Conservation (phyloP, 106 monocot species). For the Dioscorea dumetorum region DNA sequence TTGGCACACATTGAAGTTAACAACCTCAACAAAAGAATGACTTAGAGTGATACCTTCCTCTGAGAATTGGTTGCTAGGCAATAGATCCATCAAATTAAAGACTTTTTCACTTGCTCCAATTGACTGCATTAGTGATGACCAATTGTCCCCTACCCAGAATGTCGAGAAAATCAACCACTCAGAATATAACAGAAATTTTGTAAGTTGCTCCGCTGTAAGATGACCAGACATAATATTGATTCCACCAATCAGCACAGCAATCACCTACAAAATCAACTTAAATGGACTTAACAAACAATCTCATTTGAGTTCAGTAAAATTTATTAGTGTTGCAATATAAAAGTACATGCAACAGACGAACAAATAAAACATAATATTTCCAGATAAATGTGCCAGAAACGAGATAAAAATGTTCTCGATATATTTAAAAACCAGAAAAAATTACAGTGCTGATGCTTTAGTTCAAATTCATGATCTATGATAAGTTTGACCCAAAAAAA, state of each 20-base stretch:
- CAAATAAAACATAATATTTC: too few relatives aligned
- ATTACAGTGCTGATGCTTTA: too few relatives aligned
- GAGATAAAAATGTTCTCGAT: too few relatives aligned
- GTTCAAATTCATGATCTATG: too few relatives aligned
- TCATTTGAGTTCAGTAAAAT: too few relatives aligned
- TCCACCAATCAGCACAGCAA: conserved; percentile 91
- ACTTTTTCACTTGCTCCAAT: conserved; percentile 95
- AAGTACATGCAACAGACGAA: too few relatives aligned
- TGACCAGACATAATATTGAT: conserved; percentile 73
- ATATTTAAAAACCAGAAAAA: too few relatives aligned
- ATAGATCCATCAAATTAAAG: conserved; percentile 81
- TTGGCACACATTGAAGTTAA: too few relatives aligned
- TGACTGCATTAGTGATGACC: conserved; percentile 91
- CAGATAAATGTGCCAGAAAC: too few relatives aligned
- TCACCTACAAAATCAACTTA: conserved; percentile 38
- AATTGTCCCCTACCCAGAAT: conserved; percentile 92
- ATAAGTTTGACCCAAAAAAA: too few relatives aligned
- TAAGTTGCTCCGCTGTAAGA: conserved; percentile 86
- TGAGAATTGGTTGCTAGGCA: conserved; percentile 52
- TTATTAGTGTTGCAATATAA: too few relatives aligned
- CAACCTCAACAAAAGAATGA: background rate
- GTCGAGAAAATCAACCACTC: conserved; percentile 94
- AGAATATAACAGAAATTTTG: conserved; percentile 84
- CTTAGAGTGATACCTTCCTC: conserved; percentile 40
- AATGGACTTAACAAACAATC: too few relatives aligned